Evolutionary conservation across 352 stramenopile species (phyloP), one percentile per base, ranked within the genome.

Genomic region (Phytophthora hybrid): DNA sequence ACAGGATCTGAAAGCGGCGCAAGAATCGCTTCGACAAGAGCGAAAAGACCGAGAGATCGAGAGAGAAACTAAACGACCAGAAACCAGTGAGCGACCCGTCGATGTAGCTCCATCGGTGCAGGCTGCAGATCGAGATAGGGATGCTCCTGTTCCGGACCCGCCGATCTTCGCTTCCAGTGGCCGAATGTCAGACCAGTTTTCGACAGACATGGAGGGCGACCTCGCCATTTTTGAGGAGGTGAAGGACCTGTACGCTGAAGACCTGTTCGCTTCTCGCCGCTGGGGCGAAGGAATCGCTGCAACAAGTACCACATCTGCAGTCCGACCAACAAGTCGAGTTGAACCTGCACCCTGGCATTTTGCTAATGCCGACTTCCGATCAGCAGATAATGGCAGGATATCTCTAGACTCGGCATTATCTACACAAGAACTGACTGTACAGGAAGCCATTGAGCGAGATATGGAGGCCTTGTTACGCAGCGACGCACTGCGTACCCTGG

Each of bases 11-110:
- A 71, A 81, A 21, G 64, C 78, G 29, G 78, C 83, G 8, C 82
- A 93, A 47, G 70, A 87, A 14, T 57, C 86, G 60, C 63, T 95
- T 56, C 69, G 85, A 1, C 69, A 71, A 34, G 87, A 93, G 29
- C 76, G 83, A 10, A 63, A 74, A 1, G 72, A 81, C n/a, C 72
- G 81, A 34, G 56, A 82, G 8, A 32, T 81, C 29, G 81, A 92
- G 37, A 86, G 91, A 62, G 71, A 89, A 34, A 66, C 60, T 9
- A 64, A 68, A 23, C 51, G 78, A 29, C 59, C 81, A 6, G 58
- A 80, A 8, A 55, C 87, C 16, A 21, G 78, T 41, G 55, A 60
- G 37, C 11, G 0, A 6, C 49, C 41, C 14, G 16, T 23, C 18
- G 32, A 52, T 16, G 14, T 11, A 64, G 39, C 16, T 5, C 16